Base-by-base conservation (phyloP, 352 stramenopile species). In the Aphanomyces stellatus region DNA sequence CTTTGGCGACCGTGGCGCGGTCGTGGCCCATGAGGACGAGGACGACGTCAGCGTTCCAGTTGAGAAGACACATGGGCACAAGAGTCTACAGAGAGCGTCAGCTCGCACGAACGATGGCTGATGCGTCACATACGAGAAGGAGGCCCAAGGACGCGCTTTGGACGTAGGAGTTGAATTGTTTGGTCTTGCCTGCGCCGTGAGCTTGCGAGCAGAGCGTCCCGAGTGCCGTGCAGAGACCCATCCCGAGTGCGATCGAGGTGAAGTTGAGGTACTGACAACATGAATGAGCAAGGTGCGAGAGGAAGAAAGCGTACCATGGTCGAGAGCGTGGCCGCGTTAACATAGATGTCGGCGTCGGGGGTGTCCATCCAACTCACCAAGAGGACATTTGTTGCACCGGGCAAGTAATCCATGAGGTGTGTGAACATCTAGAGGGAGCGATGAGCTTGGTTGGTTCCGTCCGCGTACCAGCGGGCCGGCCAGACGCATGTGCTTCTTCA, bases 201-300 rank as follows among this genome's bases (percentile, higher is more conserved):
- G 88, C 84, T 71, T 95, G 80, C 8, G 84, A 82, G 62, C 85
- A 95, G 0, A 97, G 72, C 57, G 87, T 97, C 66, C 96, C 89
- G 71, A 97, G 78, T 5, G 87, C 88, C 15, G 86, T 92, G 4
- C 85, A 75, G 24, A 96, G 72, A 0, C 87, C 87, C 28, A 95
- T 83, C 4, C 79, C 86, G 3, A 91, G 71, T 7, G 86, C 72
- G 25, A 93, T 77, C 7, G 74, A 85, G 24, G 84, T 87, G 2
- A 96, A 62, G 56, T 96, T 95, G 64, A 88, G 80, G 51, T 49
- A 67, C 49, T 57, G n/a, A 11, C 11, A 46, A n/a, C 37, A 19
- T 17, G 10, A 17, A 46, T 19, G 37, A 11, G 13, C 37, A 46
- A 19, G 13, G 11, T 19, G n/a, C 37, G n/a, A n/a, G 13, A 19